Percentiles rank a stretch among this genome's conserved stretches.
These are phyloP conservation scores for Leccinum boreale DNA, from an alignment of 768 basidiomycete species.

Conservation along the genomic window DNA sequence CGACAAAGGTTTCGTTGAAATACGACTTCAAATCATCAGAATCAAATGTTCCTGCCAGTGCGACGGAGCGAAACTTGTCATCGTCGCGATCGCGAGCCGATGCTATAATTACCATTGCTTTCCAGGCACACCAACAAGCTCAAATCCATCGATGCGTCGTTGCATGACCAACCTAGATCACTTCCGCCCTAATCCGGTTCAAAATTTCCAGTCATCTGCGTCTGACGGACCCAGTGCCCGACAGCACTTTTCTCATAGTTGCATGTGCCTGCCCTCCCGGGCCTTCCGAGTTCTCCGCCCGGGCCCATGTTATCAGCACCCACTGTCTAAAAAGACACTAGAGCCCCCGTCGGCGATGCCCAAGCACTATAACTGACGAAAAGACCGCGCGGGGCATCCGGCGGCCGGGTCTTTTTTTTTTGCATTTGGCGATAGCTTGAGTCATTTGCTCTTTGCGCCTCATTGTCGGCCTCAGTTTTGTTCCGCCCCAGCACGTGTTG, in stretches of 20 bases:
- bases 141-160: too few species aligned
- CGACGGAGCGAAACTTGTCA: slow-evolving; percentile 15
- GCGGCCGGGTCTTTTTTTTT: slow-evolving; percentile 53
- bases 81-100: neutral
- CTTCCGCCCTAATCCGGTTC: slow-evolving; percentile 21
- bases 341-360: slow-evolving; percentile 65
- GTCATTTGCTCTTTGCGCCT: neutral
- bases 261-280: too few species aligned
- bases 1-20: slow-evolving; percentile 17
- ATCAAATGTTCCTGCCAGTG: slow-evolving; percentile 3
- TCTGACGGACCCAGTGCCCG: slow-evolving; percentile 13
- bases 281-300: neutral
- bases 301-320: slow-evolving; percentile 42
- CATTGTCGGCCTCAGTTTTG: neutral
- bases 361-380: slow-evolving; percentile 66
- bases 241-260: slow-evolving; percentile 28
- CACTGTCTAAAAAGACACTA: slow-evolving; percentile 58
- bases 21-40: slow-evolving; percentile 4
- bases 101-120: too few species aligned
- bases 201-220: too few species aligned
- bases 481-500: neutral
- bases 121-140: too few species aligned
- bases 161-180: too few species aligned
- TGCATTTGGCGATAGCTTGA: slow-evolving; percentile 53
- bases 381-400: slow-evolving; percentile 72